A percentile compares a stretch with the other conserved stretches of the same genome.
Evolutionary conservation across 1,139 yeast species (phyloP).

Genomic region (Kodamaea anthophila): DNA sequence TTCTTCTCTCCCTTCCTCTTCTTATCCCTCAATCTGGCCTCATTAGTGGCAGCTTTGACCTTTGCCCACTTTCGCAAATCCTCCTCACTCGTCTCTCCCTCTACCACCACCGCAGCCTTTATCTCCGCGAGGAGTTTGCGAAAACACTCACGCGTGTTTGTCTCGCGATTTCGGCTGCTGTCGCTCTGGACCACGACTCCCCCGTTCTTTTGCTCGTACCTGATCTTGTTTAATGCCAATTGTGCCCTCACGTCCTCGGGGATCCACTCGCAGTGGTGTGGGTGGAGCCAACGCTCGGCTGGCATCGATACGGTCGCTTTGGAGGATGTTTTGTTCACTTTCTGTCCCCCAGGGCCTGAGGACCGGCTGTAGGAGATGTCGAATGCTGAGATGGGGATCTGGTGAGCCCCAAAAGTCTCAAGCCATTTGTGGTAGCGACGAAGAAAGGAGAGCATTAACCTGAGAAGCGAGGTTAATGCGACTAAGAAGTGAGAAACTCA

Average conservation of each 20-base stretch:
- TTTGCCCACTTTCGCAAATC: slow-evolving; percentile 52
- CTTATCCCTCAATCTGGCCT: slow-evolving; percentile 46
- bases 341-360: slow-evolving; percentile 95
- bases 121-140: slow-evolving; percentile 52
- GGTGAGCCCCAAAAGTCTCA: slow-evolving; percentile 18
- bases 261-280: slow-evolving; percentile 50
- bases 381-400: slow-evolving; percentile 49
- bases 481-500: too few species aligned
- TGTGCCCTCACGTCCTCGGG: slow-evolving; percentile 49
- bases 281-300: slow-evolving; percentile 41
- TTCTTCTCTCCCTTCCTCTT: slow-evolving; percentile 48
- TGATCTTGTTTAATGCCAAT: slow-evolving; percentile 31
- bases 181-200: slow-evolving; percentile 66
- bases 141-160: slow-evolving; percentile 55
- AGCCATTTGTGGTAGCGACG: too few species aligned
- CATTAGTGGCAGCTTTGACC: slow-evolving; percentile 40
- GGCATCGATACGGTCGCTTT: slow-evolving; percentile 65
- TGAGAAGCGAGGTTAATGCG: too few species aligned
- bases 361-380: slow-evolving; percentile 58
- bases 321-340: slow-evolving; percentile 78
- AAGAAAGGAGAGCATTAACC: too few species aligned
- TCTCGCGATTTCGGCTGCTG: slow-evolving; percentile 49
- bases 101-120: slow-evolving; percentile 40
- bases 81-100: slow-evolving; percentile 43
- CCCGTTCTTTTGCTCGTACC: slow-evolving; percentile 51